A percentile compares a stretch with the other conserved stretches of the same genome.
phyloP scores from a whole-genome alignment of 768 basidiomycete species.

The Mrakia hoshinonis region DNA sequence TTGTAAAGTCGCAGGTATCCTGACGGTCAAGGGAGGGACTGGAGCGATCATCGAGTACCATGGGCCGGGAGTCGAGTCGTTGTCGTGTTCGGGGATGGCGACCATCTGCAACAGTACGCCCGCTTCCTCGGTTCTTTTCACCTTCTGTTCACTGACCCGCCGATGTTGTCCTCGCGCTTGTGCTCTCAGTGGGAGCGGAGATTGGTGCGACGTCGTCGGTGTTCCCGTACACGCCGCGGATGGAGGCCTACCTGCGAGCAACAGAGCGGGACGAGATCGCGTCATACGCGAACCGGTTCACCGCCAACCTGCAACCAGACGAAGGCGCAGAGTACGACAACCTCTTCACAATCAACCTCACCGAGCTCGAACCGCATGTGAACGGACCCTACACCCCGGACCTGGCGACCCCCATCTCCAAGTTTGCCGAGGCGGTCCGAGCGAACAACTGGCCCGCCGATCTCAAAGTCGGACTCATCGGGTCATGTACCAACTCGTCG shows the following conservation, averaged over 20 bases:
- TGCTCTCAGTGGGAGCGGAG: conserved; percentile 74
- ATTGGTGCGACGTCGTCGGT: conserved; percentile 97
- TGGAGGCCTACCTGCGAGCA: conserved; percentile 84
- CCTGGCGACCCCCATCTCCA: conserved; percentile 94
- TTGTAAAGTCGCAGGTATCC: conserved; percentile 95
- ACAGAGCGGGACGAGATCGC: conserved; percentile 82
- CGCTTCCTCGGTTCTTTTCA: neutral
- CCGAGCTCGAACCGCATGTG: conserved; percentile 95
- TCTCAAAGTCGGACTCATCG: conserved; percentile 94
- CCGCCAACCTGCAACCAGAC: conserved; percentile 83
- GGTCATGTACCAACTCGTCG: conserved; percentile 99
- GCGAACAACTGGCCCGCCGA: conserved; percentile 95
- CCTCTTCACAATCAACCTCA: conserved; percentile 86
- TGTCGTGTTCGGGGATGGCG: conserved; percentile 98
- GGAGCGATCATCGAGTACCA: conserved; percentile 96
- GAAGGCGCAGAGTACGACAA: conserved; percentile 86
- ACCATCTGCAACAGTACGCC: conserved; percentile 69
- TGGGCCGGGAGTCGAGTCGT: conserved; percentile 86
- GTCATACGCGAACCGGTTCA: conserved; percentile 76
- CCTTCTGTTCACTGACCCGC: neutral
- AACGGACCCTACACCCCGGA: conserved; percentile 99
- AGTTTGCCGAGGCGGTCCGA: conserved; percentile 83
- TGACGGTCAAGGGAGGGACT: conserved; percentile 98
- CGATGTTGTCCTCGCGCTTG: neutral
- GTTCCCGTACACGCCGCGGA: conserved; percentile 96